A percentile compares a stretch with the other conserved stretches of the same genome.
These are phyloP conservation scores for Escovopsis weberi DNA, from an alignment of 2,329 filamentous ascomycete species.

Conservation along the genomic window DNA sequence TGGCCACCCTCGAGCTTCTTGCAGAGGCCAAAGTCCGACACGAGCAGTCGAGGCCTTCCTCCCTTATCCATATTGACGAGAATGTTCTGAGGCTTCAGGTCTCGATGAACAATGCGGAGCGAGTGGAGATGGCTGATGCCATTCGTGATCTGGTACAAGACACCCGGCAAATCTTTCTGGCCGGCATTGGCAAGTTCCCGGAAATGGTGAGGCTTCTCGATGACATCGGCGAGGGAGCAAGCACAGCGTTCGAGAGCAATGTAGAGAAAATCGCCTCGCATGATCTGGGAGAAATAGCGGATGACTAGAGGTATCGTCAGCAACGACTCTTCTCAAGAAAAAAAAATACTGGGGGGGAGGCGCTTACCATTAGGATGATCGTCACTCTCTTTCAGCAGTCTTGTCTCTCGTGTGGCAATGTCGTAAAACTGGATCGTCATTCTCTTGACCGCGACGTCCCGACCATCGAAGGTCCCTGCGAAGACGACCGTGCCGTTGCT, in stretches of 20 bases:
- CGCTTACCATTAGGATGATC: constrained; percentile 68
- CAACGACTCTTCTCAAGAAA: neutral
- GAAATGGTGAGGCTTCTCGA: constrained; percentile 59
- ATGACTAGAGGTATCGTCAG: constrained; percentile 48
- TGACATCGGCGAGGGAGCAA: constrained; percentile 81
- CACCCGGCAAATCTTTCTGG: constrained; percentile 60
- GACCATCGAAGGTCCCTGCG: constrained; percentile 83
- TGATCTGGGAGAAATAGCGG: constrained; percentile 86
- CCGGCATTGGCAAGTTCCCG: constrained; percentile 56
- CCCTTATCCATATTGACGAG: constrained; percentile 63
- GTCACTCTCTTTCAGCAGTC: constrained; percentile 79
- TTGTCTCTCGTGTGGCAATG: constrained; percentile 87
- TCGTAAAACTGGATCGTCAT: constrained; percentile 96
- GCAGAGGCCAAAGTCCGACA: constrained; percentile 94
- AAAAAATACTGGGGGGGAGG: neutral
- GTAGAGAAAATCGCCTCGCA: constrained; percentile 81
- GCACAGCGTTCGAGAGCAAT: constrained; percentile 92
- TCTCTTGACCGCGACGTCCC: constrained; percentile 87
- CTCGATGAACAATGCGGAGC: constrained; percentile 87
- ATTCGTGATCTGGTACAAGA: constrained; percentile 78
- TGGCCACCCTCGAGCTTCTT: constrained; percentile 93
- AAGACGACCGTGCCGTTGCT: constrained; percentile 97
- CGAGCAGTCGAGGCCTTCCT: constrained; percentile 66
- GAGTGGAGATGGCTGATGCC: constrained; percentile 82
- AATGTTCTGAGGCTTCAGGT: constrained; percentile 96